These are phyloP conservation scores for Evansstolkia leycettana DNA, from an alignment of 495 filamentous ascomycete genomes.

Conservation along the genomic window DNA sequence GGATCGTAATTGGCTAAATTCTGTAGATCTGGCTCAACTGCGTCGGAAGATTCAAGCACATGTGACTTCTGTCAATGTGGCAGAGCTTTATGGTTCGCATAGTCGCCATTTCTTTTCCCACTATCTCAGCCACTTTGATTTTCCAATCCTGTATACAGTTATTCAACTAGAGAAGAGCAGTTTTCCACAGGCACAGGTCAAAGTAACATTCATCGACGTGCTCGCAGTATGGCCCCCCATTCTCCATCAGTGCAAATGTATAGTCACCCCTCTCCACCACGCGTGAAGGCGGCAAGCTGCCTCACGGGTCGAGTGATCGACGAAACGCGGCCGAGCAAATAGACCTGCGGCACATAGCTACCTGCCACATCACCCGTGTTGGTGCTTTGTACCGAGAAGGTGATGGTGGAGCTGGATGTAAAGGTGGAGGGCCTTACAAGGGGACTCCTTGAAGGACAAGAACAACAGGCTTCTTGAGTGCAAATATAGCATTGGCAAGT, in stretches of 20 bases:
- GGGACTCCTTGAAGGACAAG: constrained; percentile 32
- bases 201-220: constrained; percentile 23
- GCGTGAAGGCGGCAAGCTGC: constrained; percentile 27
- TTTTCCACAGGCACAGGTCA: too few relatives aligned
- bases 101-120: too few relatives aligned
- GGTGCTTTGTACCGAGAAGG: constrained; percentile 17
- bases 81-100: too few relatives aligned
- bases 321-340: constrained; percentile 21
- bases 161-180: too few relatives aligned
- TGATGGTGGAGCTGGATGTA: constrained; percentile 12
- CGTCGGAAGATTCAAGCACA: too few relatives aligned
- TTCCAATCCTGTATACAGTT: too few relatives aligned
- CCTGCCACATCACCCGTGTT: constrained; percentile 20
- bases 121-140: too few relatives aligned
- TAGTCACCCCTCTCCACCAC: constrained; percentile 27
- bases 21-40: too few relatives aligned
- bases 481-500: constrained; percentile 23
- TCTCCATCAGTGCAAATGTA: constrained; percentile 26
- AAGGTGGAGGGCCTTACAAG: constrained; percentile 10
- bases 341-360: constrained; percentile 27
- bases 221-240: constrained; percentile 18
- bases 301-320: constrained; percentile 26
- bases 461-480: constrained; percentile 25
- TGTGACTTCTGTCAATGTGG: too few relatives aligned
- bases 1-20: too few relatives aligned